Conservation (phyloP, 306 rosid species). For the Spatholobus suberectus region DNA sequence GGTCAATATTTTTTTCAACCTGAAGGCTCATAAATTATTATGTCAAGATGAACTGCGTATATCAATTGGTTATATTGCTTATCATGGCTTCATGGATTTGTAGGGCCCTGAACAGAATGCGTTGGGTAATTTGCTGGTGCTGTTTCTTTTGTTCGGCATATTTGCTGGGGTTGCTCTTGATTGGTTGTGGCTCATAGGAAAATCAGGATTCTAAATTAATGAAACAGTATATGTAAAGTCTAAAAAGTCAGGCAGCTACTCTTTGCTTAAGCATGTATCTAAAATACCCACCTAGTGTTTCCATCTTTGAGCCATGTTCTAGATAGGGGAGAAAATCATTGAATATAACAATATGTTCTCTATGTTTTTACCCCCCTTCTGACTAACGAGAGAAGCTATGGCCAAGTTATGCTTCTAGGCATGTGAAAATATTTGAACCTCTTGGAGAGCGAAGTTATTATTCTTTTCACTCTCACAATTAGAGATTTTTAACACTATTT, state of each 20-base stretch:
- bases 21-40: neutral
- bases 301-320: neutral
- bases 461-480: too few relatives aligned
- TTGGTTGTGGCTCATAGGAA: constrained; percentile 86
- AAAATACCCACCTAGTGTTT: neutral
- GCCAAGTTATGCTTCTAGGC: neutral
- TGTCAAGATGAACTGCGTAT: neutral
- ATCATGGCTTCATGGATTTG: constrained; percentile 3
- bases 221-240: neutral
- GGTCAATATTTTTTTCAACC: constrained; percentile 40
- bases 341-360: neutral
- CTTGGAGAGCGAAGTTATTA: too few relatives aligned
- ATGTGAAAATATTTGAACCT: neutral
- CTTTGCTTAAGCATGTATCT: neutral
- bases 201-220: constrained; percentile 33
- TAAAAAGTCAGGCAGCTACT: neutral
- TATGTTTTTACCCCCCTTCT: neutral
- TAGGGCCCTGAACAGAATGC: constrained; percentile 96
- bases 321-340: neutral
- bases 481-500: too few relatives aligned
- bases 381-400: neutral
- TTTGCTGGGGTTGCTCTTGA: constrained; percentile 72
- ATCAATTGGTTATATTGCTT: neutral
- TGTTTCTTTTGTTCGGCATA: constrained; percentile 64
- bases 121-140: constrained; percentile 78